These are phyloP conservation scores for Lasiosphaeriaceae sp. DNA, from an alignment of 495 filamentous ascomycete species.

Conservation along the genomic window DNA sequence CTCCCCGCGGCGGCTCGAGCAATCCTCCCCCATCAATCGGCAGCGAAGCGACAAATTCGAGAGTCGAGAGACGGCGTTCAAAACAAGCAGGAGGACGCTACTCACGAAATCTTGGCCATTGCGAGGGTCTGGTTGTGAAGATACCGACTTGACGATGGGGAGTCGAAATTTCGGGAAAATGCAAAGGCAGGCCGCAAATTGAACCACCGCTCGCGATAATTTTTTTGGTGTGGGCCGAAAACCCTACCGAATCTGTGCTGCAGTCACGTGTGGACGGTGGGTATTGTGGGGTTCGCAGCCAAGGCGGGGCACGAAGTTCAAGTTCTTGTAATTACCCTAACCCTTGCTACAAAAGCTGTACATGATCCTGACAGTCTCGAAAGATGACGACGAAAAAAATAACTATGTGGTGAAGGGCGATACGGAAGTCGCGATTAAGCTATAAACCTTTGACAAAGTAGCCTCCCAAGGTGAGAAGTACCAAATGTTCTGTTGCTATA, in stretches of 20 bases:
- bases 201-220: constrained; percentile 29
- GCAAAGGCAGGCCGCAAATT: constrained; percentile 23
- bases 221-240: constrained; percentile 37
- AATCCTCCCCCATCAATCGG: constrained; percentile 5
- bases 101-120: constrained; percentile 53
- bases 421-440: too few relatives aligned
- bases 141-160: constrained; percentile 30
- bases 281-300: constrained; percentile 9
- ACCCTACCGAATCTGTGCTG: constrained; percentile 30
- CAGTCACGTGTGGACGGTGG: constrained; percentile 26
- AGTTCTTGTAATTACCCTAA: background rate
- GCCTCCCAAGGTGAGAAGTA: too few relatives aligned
- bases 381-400: too few relatives aligned
- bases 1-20: background rate
- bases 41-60: background rate
- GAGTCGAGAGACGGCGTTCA: background rate
- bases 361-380: too few relatives aligned
- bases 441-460: too few relatives aligned
- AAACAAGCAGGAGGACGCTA: constrained; percentile 4
- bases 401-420: too few relatives aligned
- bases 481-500: too few relatives aligned
- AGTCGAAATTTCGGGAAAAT: constrained; percentile 34
- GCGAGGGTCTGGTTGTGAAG: constrained; percentile 33
- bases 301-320: background rate
- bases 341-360: background rate